Evolutionary conservation across 148 eudicot species (phyloP), one percentile per base, ranked within the genome.

Genomic region (Arctostaphylos glauca): DNA sequence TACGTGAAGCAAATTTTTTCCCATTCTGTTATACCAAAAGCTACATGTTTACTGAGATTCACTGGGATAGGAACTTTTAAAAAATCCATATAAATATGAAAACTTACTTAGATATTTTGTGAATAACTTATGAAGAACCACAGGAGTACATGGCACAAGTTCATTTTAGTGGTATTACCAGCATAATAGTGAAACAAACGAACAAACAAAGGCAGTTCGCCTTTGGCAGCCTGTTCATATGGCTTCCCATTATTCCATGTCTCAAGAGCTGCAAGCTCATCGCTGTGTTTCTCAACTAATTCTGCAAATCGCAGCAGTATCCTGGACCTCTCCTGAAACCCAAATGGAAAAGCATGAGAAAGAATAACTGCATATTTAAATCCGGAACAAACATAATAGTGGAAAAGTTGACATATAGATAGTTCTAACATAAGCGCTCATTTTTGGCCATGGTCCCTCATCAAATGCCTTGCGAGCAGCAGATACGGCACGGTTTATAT

Each of bases 381-480:
- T 73, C 19, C 76, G 3, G 9, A 19, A 73, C 9, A 73, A 3
- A 44, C 23, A 3, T 4, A 49, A 23, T 14, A 41, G 14, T 9
- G 43, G 8, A 19, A 67, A 38, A 21, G 14, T 3, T 60, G 50
- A 71, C 73, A 55, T 9, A 58, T 60, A 75, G 53, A 59, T 49
- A 9, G 54, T 53, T 12, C 84, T 84, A 85, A 96, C 99, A 88
- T 96, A 96, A 85, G 99, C 94, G 6, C 91, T 88, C 99, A 96
- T 96, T 91, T 59, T 94, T 31, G 99, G 99, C 99, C 99, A 96
- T 62, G 99, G 99, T 21, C 99, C 99, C 83, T 96, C 95, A 67
- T 96, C 98, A 81, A 96, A 96, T 9, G 99, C 99, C 87, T 93
- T 94, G 5, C 99, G 95, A 74, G 99, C 99, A 87, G 98, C 93